Evolutionary conservation across 345 rosid species (phyloP).

Genomic region (Euphorbia pulcherrima): DNA sequence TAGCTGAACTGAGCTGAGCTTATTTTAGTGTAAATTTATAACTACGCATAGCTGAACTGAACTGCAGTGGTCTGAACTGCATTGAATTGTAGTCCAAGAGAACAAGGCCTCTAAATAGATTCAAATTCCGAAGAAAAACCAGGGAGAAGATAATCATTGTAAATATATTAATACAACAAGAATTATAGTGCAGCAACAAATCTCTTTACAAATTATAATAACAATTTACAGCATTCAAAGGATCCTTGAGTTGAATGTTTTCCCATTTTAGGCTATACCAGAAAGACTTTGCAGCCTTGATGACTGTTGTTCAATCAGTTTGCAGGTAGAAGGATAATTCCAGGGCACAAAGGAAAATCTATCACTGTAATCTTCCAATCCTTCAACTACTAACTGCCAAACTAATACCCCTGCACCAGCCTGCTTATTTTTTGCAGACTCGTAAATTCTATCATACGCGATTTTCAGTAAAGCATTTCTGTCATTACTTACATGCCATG

Average conservation of each 20-base stretch:
- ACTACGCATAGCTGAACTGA: too few species aligned
- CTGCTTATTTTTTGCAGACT: constrained; percentile 31
- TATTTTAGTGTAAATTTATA: too few species aligned
- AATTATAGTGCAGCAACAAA: neutral
- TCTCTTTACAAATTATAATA: neutral
- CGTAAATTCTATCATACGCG: constrained; percentile 30
- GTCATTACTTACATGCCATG: constrained; percentile 18
- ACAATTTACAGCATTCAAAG: constrained; percentile 4
- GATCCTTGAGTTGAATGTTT: neutral
- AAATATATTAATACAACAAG: constrained; percentile 3
- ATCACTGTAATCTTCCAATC: constrained; percentile 29
- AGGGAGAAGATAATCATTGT: neutral
- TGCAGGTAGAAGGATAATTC: constrained; percentile 35
- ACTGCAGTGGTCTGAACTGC: too few species aligned
- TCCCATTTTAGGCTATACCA: neutral
- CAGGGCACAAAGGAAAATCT: constrained; percentile 30
- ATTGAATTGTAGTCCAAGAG: too few species aligned
- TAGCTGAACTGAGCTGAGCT: too few species aligned
- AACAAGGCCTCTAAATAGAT: too few species aligned
- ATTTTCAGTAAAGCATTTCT: constrained; percentile 28
- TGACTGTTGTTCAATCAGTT: constrained; percentile 36
- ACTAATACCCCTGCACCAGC: constrained; percentile 42
- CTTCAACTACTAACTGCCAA: constrained; percentile 41
- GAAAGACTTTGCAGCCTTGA: constrained; percentile 25
- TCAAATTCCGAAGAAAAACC: neutral